Evolutionary conservation across 768 basidiomycete genomes (phyloP).

Genomic region (Boletus reticulatus): DNA sequence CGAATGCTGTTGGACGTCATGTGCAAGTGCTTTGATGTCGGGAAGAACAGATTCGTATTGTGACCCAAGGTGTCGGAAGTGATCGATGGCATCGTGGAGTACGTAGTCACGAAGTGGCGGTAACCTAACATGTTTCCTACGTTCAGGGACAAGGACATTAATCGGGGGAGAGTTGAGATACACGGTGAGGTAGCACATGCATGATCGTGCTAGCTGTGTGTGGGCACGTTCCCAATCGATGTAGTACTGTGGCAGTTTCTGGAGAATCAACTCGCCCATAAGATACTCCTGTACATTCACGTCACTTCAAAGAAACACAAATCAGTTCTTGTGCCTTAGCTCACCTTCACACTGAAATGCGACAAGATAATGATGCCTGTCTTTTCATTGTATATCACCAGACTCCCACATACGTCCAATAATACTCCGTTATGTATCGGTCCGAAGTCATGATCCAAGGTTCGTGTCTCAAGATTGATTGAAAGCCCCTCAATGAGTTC

Average conservation of each 20-base stretch:
- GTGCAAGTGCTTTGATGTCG: not conserved
- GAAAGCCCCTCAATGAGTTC: too few species aligned
- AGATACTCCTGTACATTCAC: not conserved
- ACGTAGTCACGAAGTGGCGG: not conserved
- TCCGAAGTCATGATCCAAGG: too few species aligned
- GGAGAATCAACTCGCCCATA: not conserved
- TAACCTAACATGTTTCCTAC: too few species aligned
- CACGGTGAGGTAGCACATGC: too few species aligned
- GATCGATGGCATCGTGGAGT: not conserved
- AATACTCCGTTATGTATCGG: too few species aligned
- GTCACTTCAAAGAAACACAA: not conserved
- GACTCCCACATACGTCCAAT: not conserved
- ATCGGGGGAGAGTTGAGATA: too few species aligned
- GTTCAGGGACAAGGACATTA: too few species aligned
- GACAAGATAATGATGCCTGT: not conserved
- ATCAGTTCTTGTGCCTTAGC: not conserved
- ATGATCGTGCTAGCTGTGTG: too few species aligned
- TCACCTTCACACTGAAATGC: constrained; percentile 1
- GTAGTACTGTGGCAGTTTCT: too few species aligned
- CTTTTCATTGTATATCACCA: not conserved
- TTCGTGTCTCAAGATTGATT: too few species aligned
- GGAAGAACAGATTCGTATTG: not conserved
- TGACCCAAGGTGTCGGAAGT: not conserved
- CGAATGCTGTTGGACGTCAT: not conserved
- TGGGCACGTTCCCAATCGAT: too few species aligned